Base-by-base conservation (phyloP, 352 stramenopile species). In the Phytophthora tentaculata region DNA sequence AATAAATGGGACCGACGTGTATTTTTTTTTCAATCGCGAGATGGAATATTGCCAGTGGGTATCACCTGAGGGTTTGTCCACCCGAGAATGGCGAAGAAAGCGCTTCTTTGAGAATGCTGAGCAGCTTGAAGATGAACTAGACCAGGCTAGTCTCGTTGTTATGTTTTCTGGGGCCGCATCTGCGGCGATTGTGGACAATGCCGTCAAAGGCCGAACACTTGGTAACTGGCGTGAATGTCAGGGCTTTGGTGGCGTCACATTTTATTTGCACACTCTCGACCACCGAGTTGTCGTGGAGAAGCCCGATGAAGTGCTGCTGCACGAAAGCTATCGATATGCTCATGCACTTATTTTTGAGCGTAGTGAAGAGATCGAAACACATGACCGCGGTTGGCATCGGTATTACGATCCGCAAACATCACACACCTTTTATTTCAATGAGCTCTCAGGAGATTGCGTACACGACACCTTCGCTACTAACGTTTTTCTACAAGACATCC, bases 1-100 rank as follows among this genome's bases (percentile, higher is more conserved):
- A 32, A 57, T 91, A 22, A 81, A 88, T 56, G 72, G 61, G 2
- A 68, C 75, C 2, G 81, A 90, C 26, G 64, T 88, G 28, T 90
- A 90, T 65, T 92, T 94, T 61, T 94, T 92, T 63, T 91, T 86
- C 56, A 84, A 94, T 59, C 76, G 72, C 19, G 66, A 76, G 43
- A 77, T 67, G 8, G 67, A 77, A 7, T 56, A 75, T 22, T 92
- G 81, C 20, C 84, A 88, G 16, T 94, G 86, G 86, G 35, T 86
- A 13, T 71, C 50, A 7, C 73, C 73, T 14, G 64, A 76, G 2
- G 73, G 77, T 13, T 64, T 74, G 1, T 58, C 75, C 8, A 58
- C 48, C 2, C 50, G 43, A 41, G 74, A 73, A 53, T 94, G 84
- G 83, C 74, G 67, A 53, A 90, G 80, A 23, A 83, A 81, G 50